These are phyloP conservation scores for Entomortierella beljakovae DNA, from an alignment of 192 early-diverging fungal species.

Conservation along the genomic window DNA sequence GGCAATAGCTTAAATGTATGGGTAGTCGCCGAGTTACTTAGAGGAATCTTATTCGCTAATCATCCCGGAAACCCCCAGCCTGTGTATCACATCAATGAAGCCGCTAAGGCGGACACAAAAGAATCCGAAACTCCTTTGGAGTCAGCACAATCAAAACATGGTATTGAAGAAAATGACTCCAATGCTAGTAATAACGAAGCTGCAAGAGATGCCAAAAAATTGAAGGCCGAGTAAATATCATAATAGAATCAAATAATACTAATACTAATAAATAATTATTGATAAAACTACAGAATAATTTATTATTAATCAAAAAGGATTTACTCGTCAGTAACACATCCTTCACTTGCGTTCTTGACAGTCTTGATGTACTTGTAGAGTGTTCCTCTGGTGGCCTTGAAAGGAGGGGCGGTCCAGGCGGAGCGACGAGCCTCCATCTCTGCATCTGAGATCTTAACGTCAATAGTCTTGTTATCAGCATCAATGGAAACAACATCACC, in stretches of 20 bases:
- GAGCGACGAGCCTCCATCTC: slow-evolving; percentile 79
- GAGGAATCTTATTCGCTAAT: slow-evolving; percentile 69
- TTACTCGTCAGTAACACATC: slow-evolving; percentile 89
- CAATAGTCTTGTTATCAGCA: slow-evolving; percentile 80
- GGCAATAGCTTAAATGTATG: slow-evolving; percentile 91
- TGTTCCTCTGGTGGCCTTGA: slow-evolving; percentile 89
- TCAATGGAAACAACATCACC: slow-evolving; percentile 94
- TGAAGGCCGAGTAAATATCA: not conserved
- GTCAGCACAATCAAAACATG: not conserved
- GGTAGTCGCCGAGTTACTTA: slow-evolving; percentile 82
- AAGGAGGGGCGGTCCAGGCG: slow-evolving; percentile 86
- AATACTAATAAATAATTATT: slow-evolving; percentile 1
- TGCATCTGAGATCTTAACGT: slow-evolving; percentile 80
- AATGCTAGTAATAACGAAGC: not conserved
- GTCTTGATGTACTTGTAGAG: slow-evolving; percentile 94
- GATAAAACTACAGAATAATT: slow-evolving; percentile 22
- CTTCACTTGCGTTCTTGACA: slow-evolving; percentile 82
- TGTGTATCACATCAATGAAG: not conserved
- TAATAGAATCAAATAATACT: not conserved
- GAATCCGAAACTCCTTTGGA: not conserved
- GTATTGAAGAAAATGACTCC: not conserved
- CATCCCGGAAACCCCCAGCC: slow-evolving; percentile 33
- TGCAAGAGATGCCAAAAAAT: not conserved
- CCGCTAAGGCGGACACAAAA: not conserved
- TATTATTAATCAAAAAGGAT: not conserved